Base-by-base conservation (phyloP, 192 early-diverging fungal species). In the Coemansia sp. region DNA sequence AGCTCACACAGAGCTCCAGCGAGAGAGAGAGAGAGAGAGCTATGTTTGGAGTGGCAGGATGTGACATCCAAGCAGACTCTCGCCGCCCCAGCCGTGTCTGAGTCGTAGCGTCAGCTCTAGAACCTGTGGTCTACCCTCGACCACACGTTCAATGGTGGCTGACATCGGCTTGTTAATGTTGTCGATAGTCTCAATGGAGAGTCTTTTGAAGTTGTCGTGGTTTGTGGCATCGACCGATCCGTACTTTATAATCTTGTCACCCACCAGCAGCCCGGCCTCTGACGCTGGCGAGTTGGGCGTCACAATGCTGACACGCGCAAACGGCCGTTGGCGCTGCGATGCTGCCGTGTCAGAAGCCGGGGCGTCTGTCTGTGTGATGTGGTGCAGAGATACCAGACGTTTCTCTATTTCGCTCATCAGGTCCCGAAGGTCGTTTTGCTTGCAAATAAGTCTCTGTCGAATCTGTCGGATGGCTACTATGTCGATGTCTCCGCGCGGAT, bases 401-500 rank as follows among this genome's bases (percentile, higher is more conserved):
- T 51, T 10, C 22, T 88, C 87, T 31, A 91, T 84, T 18, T 85
- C 60, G 3, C 30, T 52, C 85, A 88, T 88, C 10, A 84, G 62
- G 3, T 34, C 79, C 58, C 69, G 81, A 16, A 85, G 69, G 62
- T 90, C 88, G 65, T 86, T 88, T 28, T 82, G 78, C 52, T 74
- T 74, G 65, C 67, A 69, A 23, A 84, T 78, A 44, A 89, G 82
- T 56, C 60, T 30, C 22, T 69, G 63, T 21, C 88, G 79, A 7
- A 82, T 69, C 50, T 83, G 59, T 44, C 87, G 80, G 18, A 91
- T 68, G 5, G 77, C 69, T 25, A 74, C 78, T 21, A 91, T 78
- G 63, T 91, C 90, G 3, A 91, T 75, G 64, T 91, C 90, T 2
- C 80, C 32, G 24, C 90, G 85, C 7, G 90, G 90, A 60, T 88